Percentiles rank a stretch among this genome's conserved stretches.
These are phyloP conservation scores for Neonectria coccinea DNA, from an alignment of 2,329 filamentous ascomycete genomes.

Conservation along the genomic window DNA sequence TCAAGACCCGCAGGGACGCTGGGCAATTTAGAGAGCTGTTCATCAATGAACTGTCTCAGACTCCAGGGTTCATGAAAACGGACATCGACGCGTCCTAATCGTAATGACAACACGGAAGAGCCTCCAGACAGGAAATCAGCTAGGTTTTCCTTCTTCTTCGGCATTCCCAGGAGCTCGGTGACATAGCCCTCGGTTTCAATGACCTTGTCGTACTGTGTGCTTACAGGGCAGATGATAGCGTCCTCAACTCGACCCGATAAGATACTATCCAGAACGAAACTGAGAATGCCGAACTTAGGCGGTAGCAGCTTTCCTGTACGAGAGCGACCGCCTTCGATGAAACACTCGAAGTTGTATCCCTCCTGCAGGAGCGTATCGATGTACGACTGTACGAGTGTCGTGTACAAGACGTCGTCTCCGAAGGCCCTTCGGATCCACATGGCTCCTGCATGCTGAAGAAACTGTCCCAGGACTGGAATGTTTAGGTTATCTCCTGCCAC, in stretches of 20 bases:
- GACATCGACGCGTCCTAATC: conserved; percentile 92
- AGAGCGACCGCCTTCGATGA: conserved; percentile 94
- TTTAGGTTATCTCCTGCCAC: conserved; percentile 97
- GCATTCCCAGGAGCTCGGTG: conserved; percentile 90
- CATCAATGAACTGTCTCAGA: conserved; percentile 80
- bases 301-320: conserved; percentile 92
- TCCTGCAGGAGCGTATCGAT: conserved; percentile 92
- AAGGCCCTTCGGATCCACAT: conserved; percentile 97
- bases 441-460: conserved; percentile 94
- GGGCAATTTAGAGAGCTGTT: conserved; percentile 73
- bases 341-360: conserved; percentile 96
- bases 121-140: conserved; percentile 86
- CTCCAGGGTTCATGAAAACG: conserved; percentile 98
- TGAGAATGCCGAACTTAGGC: conserved; percentile 95
- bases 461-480: conserved; percentile 88
- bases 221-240: conserved; percentile 93
- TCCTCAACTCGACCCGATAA: conserved; percentile 90
- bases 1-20: conserved; percentile 56
- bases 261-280: conserved; percentile 90
- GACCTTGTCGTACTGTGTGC: conserved; percentile 98
- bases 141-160: conserved; percentile 95
- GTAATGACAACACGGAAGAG: conserved; percentile 88
- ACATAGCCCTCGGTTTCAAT: conserved; percentile 98
- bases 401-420: conserved; percentile 90
- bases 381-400: conserved; percentile 93